These are phyloP conservation scores for Pistacia integerrima DNA, from an alignment of 345 rosid species.

Conservation along the genomic window DNA sequence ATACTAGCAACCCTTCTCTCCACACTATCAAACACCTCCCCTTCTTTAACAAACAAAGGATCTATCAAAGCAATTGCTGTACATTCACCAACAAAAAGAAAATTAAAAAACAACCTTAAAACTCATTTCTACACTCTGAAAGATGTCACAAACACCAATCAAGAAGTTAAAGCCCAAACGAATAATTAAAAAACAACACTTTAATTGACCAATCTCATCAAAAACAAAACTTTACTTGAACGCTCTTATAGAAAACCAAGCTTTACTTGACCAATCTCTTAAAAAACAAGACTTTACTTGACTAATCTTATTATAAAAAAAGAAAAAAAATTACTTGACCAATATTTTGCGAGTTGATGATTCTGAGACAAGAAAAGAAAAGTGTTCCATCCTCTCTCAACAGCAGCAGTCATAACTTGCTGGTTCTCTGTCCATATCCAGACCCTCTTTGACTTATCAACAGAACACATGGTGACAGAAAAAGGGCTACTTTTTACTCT, in stretches of 20 bases:
- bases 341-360: slow-evolving; percentile 57
- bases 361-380: slow-evolving; percentile 52
- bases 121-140: no score
- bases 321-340: slow-evolving; percentile 63
- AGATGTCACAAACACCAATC: neutral
- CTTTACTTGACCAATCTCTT: slow-evolving; percentile 31
- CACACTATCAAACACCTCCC: slow-evolving; percentile 42
- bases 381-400: slow-evolving; percentile 94
- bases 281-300: slow-evolving; percentile 44
- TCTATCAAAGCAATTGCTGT: slow-evolving; percentile 70
- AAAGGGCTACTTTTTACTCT: neutral
- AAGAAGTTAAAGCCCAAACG: neutral
- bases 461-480: slow-evolving; percentile 32
- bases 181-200: neutral
- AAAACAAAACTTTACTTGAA: slow-evolving; percentile 35
- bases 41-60: slow-evolving; percentile 56
- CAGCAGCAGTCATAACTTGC: slow-evolving; percentile 77
- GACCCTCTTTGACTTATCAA: slow-evolving; percentile 54
- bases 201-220: slow-evolving; percentile 30
- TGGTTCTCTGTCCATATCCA: slow-evolving; percentile 84
- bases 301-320: slow-evolving; percentile 45
- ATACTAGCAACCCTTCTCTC: slow-evolving; percentile 53
- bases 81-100: slow-evolving; percentile 29
- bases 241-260: slow-evolving; percentile 40
- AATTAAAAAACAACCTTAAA: slow-evolving; percentile 2